phyloP scores from a whole-genome alignment of 202 grass and related monocot genomes.

The Brachypodium distachyon region DNA sequence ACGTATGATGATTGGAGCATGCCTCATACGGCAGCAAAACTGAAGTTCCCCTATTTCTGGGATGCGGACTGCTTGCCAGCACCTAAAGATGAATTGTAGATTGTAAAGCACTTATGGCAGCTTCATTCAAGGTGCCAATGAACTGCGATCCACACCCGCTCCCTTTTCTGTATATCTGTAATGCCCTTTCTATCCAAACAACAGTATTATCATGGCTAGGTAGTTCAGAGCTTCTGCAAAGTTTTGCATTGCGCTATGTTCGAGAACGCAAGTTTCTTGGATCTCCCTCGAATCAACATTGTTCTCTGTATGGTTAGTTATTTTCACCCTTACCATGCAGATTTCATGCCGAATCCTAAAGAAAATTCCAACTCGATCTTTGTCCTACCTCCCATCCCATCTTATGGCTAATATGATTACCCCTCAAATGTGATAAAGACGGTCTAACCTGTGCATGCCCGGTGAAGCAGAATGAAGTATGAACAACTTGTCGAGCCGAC shows the following conservation, averaged over 20 bases:
- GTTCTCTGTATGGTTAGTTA: no score
- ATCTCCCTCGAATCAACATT: no score
- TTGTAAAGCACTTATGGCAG: not conserved
- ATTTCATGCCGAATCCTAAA: no score
- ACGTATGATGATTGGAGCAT: conserved; percentile 79
- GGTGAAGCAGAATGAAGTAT: no score
- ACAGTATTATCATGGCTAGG: not conserved
- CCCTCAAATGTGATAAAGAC: no score
- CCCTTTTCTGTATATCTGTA: not conserved
- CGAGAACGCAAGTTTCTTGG: no score
- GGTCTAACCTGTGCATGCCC: no score
- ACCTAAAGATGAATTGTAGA: conserved; percentile 79
- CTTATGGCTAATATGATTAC: no score
- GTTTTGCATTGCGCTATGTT: not conserved
- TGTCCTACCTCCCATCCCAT: no score
- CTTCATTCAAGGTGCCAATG: not conserved
- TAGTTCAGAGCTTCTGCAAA: not conserved
- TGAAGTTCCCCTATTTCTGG: conserved; percentile 83
- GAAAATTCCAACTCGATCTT: no score
- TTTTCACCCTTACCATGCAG: no score
- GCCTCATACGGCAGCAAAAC: conserved; percentile 69
- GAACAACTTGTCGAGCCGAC: no score
- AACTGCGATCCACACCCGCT: not conserved
- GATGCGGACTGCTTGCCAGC: conserved; percentile 57
- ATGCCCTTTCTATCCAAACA: not conserved